These are phyloP conservation scores for Taphrina confusa DNA, from an alignment of 1,139 yeast genomes.

Conservation along the genomic window DNA sequence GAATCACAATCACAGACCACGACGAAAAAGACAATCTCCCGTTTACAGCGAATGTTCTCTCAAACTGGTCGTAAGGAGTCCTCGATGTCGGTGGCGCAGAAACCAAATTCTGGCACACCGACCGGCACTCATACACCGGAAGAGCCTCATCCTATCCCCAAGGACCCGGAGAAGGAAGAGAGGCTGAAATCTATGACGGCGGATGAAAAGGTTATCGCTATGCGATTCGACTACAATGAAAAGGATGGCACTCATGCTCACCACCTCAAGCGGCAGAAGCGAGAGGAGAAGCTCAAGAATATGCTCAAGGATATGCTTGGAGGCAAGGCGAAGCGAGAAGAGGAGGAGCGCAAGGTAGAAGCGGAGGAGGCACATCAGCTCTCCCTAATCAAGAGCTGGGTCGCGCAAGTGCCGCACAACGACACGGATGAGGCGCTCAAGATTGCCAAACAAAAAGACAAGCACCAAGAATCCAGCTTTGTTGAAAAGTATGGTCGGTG, in stretches of 20 bases:
- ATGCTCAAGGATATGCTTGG: slow-evolving; percentile 73
- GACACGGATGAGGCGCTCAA: slow-evolving; percentile 20
- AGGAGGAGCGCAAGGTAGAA: slow-evolving; percentile 60
- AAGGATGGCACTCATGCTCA: slow-evolving; percentile 74
- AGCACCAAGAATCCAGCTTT: slow-evolving; percentile 48
- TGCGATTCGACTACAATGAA: slow-evolving; percentile 31
- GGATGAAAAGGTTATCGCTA: slow-evolving; percentile 13
- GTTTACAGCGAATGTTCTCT: slow-evolving; percentile 38
- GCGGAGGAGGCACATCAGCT: slow-evolving; percentile 57
- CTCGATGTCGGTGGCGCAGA: slow-evolving; percentile 12
- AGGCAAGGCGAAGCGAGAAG: slow-evolving; percentile 49
- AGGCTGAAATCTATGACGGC: slow-evolving; percentile 26
- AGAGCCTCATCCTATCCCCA: slow-evolving; percentile 10
- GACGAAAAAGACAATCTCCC: slow-evolving; percentile 33
- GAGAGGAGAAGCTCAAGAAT: slow-evolving; percentile 83
- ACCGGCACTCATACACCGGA: slow-evolving; percentile 13
- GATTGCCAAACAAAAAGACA: slow-evolving; percentile 49
- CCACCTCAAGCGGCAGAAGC: slow-evolving; percentile 68
- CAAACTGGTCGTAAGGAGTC: slow-evolving; percentile 32
- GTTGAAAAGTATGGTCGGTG: slow-evolving; percentile 75
- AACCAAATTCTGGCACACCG: background rate
- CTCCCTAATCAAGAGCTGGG: slow-evolving; percentile 76
- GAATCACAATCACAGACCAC: slow-evolving; percentile 44
- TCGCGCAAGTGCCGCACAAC: slow-evolving; percentile 55
- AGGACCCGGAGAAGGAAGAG: slow-evolving; percentile 18